Evolutionary conservation across 2,329 filamentous ascomycete genomes (phyloP).

Genomic region (Trichoderma sp.): DNA sequence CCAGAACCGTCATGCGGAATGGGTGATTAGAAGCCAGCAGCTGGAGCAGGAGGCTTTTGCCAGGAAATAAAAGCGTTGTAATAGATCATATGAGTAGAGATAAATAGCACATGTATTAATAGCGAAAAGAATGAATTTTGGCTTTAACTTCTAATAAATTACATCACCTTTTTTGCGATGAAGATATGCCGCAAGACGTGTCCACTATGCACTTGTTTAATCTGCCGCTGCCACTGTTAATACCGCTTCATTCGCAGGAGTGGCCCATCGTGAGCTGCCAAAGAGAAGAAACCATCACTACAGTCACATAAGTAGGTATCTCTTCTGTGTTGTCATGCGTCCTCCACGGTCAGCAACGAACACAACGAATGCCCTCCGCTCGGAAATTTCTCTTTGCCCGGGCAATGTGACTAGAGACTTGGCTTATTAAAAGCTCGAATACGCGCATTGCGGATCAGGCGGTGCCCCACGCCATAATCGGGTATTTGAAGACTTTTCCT

Average conservation of each 20-base stretch:
- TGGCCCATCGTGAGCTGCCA: too few relatives aligned
- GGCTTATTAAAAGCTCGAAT: not conserved
- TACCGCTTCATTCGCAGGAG: too few relatives aligned
- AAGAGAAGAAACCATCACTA: too few relatives aligned
- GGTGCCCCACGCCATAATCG: not conserved
- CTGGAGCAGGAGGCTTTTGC: not conserved
- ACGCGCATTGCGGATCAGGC: not conserved
- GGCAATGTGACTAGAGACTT: not conserved
- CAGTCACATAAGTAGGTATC: too few relatives aligned
- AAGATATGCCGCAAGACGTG: too few relatives aligned
- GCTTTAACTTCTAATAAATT: too few relatives aligned
- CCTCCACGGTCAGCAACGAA: too few relatives aligned
- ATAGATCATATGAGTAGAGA: not conserved
- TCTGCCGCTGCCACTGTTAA: too few relatives aligned
- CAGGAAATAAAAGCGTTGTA: not conserved
- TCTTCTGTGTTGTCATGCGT: too few relatives aligned
- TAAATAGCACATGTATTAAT: not conserved
- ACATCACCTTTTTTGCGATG: too few relatives aligned
- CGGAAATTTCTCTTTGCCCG: not conserved
- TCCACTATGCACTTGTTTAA: too few relatives aligned
- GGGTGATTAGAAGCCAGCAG: conserved; percentile 1
- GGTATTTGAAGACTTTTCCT: not conserved
- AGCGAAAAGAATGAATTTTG: not conserved
- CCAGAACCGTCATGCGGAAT: not conserved
- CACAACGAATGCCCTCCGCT: not conserved